phyloP scores from a whole-genome alignment of 2,329 filamentous ascomycete species.

The Thermothelomyces thermophilus region DNA sequence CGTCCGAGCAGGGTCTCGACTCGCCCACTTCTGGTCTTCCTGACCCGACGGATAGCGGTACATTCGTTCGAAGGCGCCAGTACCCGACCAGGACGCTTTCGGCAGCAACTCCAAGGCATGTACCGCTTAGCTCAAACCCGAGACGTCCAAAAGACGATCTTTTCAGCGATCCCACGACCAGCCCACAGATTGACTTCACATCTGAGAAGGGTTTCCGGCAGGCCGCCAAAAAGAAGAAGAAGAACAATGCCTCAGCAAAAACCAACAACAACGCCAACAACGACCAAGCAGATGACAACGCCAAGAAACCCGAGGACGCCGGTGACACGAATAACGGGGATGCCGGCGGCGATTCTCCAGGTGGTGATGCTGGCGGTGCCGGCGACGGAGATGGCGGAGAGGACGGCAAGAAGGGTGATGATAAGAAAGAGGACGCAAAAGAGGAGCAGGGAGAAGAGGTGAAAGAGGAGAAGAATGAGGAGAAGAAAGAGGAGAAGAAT shows the following conservation, averaged over 20 bases:
- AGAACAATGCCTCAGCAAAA: conserved; percentile 36
- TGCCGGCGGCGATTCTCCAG: conserved; percentile 8
- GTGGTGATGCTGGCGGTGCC: conserved; percentile 26
- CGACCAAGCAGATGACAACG: conserved; percentile 36
- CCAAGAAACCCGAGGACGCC: conserved; percentile 31
- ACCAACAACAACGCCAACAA: conserved; percentile 35
- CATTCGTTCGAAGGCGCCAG: conserved; percentile 27
- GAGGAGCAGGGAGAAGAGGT: conserved; percentile 28
- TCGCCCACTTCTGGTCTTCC: conserved; percentile 19
- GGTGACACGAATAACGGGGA: conserved; percentile 28
- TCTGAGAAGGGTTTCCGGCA: conserved; percentile 49
- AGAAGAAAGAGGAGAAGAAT: conserved; percentile 33
- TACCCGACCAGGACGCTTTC: conserved; percentile 21
- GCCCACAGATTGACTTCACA: conserved; percentile 49
- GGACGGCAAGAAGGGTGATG: conserved; percentile 34
- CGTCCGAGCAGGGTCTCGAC: conserved; percentile 18
- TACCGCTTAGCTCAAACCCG: conserved; percentile 14
- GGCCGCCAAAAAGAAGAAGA: conserved; percentile 52
- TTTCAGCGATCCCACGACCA: conserved; percentile 40
- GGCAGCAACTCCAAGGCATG: conserved; percentile 19
- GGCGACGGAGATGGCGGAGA: conserved; percentile 33
- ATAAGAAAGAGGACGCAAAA: conserved; percentile 33
- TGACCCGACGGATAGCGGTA: conserved; percentile 30
- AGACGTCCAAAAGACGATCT: conserved; percentile 30
- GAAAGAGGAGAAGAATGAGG: background rate